These are phyloP conservation scores for Xylariales sp. DNA, from an alignment of 2,329 filamentous ascomycete species.

Conservation along the genomic window DNA sequence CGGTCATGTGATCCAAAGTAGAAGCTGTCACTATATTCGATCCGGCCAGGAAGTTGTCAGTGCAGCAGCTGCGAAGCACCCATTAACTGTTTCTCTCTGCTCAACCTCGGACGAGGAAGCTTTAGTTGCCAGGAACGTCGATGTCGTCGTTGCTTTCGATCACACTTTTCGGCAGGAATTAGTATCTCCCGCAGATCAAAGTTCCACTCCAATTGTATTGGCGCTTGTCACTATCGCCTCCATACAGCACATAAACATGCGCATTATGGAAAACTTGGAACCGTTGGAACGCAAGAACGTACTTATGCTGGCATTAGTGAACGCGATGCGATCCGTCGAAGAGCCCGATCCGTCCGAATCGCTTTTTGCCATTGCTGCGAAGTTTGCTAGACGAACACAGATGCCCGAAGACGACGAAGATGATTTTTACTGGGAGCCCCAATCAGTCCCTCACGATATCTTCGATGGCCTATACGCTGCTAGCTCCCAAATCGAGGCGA, in stretches of 20 bases:
- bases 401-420: slow-evolving; percentile 48
- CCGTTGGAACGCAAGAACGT: slow-evolving; percentile 61
- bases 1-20: slow-evolving; percentile 58
- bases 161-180: slow-evolving; percentile 57
- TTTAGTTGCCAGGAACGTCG: slow-evolving; percentile 55
- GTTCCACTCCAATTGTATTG: slow-evolving; percentile 57
- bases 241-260: slow-evolving; percentile 66
- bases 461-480: slow-evolving; percentile 59
- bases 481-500: slow-evolving; percentile 51
- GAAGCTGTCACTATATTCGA: slow-evolving; percentile 51
- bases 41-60: slow-evolving; percentile 41
- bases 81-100: slow-evolving; percentile 56
- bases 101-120: slow-evolving; percentile 54
- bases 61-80: slow-evolving; percentile 35
- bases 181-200: slow-evolving; percentile 44
- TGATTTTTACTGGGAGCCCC: slow-evolving; percentile 60
- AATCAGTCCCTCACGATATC: slow-evolving; percentile 60
- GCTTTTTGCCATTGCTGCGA: slow-evolving; percentile 60
- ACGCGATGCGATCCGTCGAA: slow-evolving; percentile 51
- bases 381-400: slow-evolving; percentile 61
- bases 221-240: slow-evolving; percentile 63
- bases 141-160: slow-evolving; percentile 67
- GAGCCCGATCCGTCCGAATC: slow-evolving; percentile 56
- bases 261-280: slow-evolving; percentile 55
- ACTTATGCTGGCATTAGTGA: slow-evolving; percentile 51